phyloP scores from a whole-genome alignment of 768 basidiomycete species.

The Kwoniella sp. region DNA sequence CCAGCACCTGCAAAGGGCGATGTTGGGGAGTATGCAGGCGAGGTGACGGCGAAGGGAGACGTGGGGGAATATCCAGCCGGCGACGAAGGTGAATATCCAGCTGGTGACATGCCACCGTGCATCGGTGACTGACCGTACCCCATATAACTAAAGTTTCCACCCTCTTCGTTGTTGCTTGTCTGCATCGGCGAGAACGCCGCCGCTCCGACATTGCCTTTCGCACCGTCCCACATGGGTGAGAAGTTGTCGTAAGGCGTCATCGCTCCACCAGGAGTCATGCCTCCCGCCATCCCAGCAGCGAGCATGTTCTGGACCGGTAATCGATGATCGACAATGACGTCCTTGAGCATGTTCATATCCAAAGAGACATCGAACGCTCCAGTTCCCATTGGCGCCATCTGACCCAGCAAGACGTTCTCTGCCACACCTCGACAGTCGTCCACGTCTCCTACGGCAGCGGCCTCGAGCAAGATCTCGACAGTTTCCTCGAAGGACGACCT shows the following conservation, averaged over 20 bases:
- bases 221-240: slow-evolving; percentile 76
- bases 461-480: slow-evolving; percentile 98
- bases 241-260: slow-evolving; percentile 97
- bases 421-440: slow-evolving; percentile 98
- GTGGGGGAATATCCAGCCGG: slow-evolving; percentile 67
- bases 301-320: slow-evolving; percentile 59
- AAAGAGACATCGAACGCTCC: slow-evolving; percentile 93
- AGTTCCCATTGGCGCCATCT: slow-evolving; percentile 99
- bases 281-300: slow-evolving; percentile 46
- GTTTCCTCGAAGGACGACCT: slow-evolving; percentile 99
- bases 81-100: slow-evolving; percentile 52
- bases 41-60: slow-evolving; percentile 60
- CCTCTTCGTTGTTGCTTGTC: slow-evolving; percentile 80
- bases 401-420: slow-evolving; percentile 99
- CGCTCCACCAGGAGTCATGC: slow-evolving; percentile 56
- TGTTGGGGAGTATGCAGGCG: slow-evolving; percentile 77
- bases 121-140: slow-evolving; percentile 82
- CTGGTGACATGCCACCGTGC: slow-evolving; percentile 62
- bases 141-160: slow-evolving; percentile 70
- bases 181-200: slow-evolving; percentile 95
- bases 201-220: slow-evolving; percentile 75
- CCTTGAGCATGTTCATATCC: slow-evolving; percentile 97
- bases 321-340: slow-evolving; percentile 94
- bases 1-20: slow-evolving; percentile 78
- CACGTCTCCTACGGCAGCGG: slow-evolving; percentile 95